Evolutionary conservation across 2,329 filamentous ascomycete species (phyloP), one percentile per base, ranked within the genome.

Genomic region (Penicillium nordicum): DNA sequence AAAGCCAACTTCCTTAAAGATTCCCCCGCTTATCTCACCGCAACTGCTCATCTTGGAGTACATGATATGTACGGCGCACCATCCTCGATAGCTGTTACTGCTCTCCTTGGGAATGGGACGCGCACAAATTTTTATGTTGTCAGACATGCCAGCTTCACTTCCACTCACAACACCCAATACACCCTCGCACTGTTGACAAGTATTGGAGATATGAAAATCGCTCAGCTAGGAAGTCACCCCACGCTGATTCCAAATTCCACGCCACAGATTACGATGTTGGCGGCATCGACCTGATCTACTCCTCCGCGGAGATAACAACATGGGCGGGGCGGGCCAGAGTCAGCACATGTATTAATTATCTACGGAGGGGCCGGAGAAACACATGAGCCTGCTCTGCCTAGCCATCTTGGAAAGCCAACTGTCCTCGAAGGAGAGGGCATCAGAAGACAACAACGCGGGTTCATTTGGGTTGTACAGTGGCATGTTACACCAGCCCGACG

Each of bases 1-100:
- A 76, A 89, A 62, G 87, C 83, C n/a, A 87, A 89, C 59, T 92
- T 92, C 70, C 68, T 91, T 48, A 85, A 86, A 62, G 86, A 85
- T 0, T 89, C 87, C 0, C 86, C 87, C 0, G 83, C 82, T 0
- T 91, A 89, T 64, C 72, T 90, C 8, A 83, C 81, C 2, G 81
- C 84, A 0, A 77, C 75, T 0, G 79, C 84, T 0, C 78, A 79
- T 6, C 29, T 53, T 2, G 57, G 45, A 16, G 18, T 40, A 3
- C 57, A 60, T 11, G 57, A 53, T 18, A 62, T 55, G 5, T 56
- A 55, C 12, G 55, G 59, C 1, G 38, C 45, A 9, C 57, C 57
- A 3, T 36, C 37, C n/a, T 53, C 55, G 12, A 57, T 61, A 11
- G 49, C 59, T 16, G 52, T 62, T 10, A 63, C 57, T 14, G 38